Percentiles rank a stretch among this genome's conserved stretches.
These are phyloP conservation scores for Melanomma pulvis-pyrius DNA, from an alignment of 495 filamentous ascomycete species.

Conservation along the genomic window DNA sequence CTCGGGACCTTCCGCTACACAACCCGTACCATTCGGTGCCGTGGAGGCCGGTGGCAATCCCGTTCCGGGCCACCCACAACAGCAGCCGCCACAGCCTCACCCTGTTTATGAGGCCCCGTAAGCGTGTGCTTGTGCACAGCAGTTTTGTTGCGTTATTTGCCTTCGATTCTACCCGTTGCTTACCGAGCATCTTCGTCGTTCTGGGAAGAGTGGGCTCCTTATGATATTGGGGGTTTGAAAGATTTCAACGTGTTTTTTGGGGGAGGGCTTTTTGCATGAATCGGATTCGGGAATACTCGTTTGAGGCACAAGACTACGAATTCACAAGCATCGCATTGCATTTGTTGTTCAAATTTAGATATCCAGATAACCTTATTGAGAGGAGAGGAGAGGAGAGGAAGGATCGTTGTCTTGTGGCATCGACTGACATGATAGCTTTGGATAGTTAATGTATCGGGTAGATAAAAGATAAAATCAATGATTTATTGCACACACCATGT, in stretches of 20 bases:
- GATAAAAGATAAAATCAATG: too few relatives aligned
- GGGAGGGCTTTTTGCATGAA: not conserved
- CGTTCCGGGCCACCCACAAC: constrained; percentile 8
- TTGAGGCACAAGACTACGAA: not conserved
- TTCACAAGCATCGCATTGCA: not conserved
- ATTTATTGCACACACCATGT: too few relatives aligned
- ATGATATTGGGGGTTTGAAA: not conserved
- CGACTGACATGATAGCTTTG: too few relatives aligned
- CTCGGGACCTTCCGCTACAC: not conserved
- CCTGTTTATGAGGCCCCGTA: constrained; percentile 17
- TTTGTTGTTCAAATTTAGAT: not conserved
- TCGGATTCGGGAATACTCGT: not conserved
- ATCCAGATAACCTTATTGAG: too few relatives aligned
- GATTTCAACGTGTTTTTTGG: too few relatives aligned
- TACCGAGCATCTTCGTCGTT: too few relatives aligned
- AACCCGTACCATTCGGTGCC: constrained; percentile 16
- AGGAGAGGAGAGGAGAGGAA: too few relatives aligned
- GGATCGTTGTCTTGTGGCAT: too few relatives aligned
- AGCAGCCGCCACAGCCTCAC: not conserved
- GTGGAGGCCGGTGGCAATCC: constrained; percentile 28
- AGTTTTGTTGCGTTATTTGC: not conserved
- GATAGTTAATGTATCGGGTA: too few relatives aligned
- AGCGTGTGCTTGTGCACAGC: not conserved
- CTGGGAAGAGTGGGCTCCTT: too few relatives aligned
- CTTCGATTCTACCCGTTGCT: not conserved